phyloP scores from a whole-genome alignment of 1,284 basidiomycete species.

The Leucoagaricus sp. region DNA sequence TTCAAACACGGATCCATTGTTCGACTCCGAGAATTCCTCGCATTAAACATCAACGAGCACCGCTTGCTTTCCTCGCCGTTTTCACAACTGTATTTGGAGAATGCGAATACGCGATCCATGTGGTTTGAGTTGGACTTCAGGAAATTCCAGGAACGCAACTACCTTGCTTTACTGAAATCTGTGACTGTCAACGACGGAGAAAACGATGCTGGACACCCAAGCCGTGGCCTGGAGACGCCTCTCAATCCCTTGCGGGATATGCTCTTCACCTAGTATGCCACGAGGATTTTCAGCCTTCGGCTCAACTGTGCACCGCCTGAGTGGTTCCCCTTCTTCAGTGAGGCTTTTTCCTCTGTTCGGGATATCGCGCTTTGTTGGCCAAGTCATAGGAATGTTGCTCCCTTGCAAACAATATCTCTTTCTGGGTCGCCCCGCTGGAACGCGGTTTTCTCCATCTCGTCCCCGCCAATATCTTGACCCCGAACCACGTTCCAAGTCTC shows the following conservation, averaged over 20 bases:
- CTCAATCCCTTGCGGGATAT: background rate
- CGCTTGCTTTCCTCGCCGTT: background rate
- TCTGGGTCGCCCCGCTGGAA: too few relatives aligned
- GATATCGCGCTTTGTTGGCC: background rate
- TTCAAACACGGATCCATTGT: too few relatives aligned
- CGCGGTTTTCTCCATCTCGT: too few relatives aligned
- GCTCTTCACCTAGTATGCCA: background rate
- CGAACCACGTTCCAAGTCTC: background rate
- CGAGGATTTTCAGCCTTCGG: background rate
- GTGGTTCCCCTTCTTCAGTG: background rate
- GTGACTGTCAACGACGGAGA: too few relatives aligned
- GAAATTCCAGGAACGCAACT: background rate
- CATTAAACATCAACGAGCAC: background rate
- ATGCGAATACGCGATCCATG: background rate
- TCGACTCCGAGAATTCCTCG: too few relatives aligned
- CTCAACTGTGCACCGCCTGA: background rate
- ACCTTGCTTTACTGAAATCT: too few relatives aligned
- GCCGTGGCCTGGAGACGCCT: background rate
- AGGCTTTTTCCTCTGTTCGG: background rate
- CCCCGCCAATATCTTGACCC: too few relatives aligned
- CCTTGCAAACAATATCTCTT: too few relatives aligned
- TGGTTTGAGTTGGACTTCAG: background rate
- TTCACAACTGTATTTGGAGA: background rate
- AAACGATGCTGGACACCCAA: background rate
- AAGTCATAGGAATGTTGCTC: background rate